A percentile compares a stretch with the other conserved stretches of the same genome.
phyloP scores from a whole-genome alignment of 208 protist species.

The Leishmania tarentolae region DNA sequence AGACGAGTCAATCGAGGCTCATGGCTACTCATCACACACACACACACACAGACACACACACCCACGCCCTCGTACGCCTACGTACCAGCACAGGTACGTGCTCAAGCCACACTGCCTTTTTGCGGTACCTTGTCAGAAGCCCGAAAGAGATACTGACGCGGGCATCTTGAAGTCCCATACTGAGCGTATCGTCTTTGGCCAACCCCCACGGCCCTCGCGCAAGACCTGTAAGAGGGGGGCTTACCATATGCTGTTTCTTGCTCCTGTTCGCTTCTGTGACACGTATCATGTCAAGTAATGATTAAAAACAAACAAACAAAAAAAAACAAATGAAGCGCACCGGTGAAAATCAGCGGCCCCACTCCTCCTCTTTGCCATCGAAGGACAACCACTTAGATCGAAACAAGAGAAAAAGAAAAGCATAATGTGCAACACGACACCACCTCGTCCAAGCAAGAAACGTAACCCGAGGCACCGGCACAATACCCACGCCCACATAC shows the following conservation, averaged over 20 bases:
- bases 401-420: too few species aligned
- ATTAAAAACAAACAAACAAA: background rate
- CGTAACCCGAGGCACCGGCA: background rate
- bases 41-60: too few species aligned
- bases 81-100: background rate
- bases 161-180: background rate
- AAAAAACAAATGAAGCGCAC: background rate
- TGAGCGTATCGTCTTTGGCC: background rate
- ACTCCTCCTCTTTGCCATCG: background rate
- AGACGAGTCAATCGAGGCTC: background rate
- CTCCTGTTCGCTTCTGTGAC: background rate
- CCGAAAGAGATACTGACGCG: background rate
- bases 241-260: background rate
- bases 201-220: background rate
- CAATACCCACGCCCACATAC: background rate
- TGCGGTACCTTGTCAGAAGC: background rate
- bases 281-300: background rate
- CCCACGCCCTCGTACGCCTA: background rate
- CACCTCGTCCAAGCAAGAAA: background rate
- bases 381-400: background rate
- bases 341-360: background rate
- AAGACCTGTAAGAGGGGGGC: background rate
- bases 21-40: background rate
- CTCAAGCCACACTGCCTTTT: background rate
- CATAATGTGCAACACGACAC: background rate